Base-by-base conservation (phyloP, 345 rosid species). In the Chamaenerion angustifolium region DNA sequence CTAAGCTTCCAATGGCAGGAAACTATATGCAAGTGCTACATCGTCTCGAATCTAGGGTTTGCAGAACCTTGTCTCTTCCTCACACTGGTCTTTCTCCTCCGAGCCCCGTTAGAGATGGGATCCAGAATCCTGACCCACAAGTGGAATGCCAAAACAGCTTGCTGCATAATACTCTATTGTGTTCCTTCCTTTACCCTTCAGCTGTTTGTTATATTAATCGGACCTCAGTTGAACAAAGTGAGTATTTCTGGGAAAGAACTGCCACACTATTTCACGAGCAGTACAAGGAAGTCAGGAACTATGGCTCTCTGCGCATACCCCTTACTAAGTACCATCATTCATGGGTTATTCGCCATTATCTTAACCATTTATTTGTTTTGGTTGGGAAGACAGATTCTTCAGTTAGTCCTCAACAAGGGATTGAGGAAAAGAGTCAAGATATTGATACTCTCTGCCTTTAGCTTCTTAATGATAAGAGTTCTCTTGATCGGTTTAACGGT, bases 1-100 rank as follows among this genome's bases (percentile, higher is more conserved):
- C 62, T 83, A 56, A 70, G 74, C 71, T 42, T 60, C 52, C 66
- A 68, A 85, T 89, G 95, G 97, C 95, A 85, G 67, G 92, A 83
- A 56, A 70, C 65, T 63, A 56, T 86, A 41, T 90, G 95, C 98
- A 81, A 90, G 66, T 67, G 82, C 53, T 90, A 90, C 69, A 76
- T 90, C 31, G 75, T 83, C 52, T 90, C 92, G 13, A 90, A 78
- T 70, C 72, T 90, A 53, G 98, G 98, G 18, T 90, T 90, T 73
- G 84, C 95, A 46, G 98, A 90, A 65, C 98, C 98, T 57, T 90
- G 98, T 62, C 68, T 90, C 37, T 86, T 86, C 70, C 78, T 85
- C 40, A 81, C 94, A 12, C 81, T 86, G 3, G 71, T 79, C 69
- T 79, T 86, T 75, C 95, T 90, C 16, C 78, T 90, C 16, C 94